Evolutionary conservation across 73 alveolate species (phyloP).

Genomic region (Blepharisma japonicum): DNA sequence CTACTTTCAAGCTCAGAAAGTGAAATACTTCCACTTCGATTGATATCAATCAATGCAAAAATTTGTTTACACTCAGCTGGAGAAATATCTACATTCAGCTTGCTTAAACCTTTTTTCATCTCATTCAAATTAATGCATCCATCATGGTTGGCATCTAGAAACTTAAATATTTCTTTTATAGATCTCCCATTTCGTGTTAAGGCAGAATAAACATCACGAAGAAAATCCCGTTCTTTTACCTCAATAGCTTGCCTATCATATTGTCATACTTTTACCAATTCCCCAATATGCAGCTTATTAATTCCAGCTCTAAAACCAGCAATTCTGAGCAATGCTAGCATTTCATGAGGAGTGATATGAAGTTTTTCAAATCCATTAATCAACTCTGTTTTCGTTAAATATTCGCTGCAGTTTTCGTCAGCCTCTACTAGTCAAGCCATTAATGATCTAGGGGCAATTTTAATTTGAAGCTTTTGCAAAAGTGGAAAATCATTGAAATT

Average conservation of each 20-base stretch:
- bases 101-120: neutral
- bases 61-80: slow-evolving; percentile 8
- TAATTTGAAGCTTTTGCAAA: neutral
- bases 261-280: neutral
- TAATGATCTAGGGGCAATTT: neutral
- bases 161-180: neutral
- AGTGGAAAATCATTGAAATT: neutral
- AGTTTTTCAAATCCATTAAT: neutral
- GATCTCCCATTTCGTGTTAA: neutral
- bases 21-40: slow-evolving; percentile 9
- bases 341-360: slow-evolving; percentile 10
- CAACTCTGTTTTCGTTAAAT: neutral
- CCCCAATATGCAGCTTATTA: neutral
- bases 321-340: neutral
- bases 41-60: neutral
- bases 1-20: neutral
- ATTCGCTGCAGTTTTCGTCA: neutral
- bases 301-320: slow-evolving; percentile 27
- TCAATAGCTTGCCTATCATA: slow-evolving; percentile 2
- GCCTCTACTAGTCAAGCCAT: neutral
- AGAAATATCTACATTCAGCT: neutral
- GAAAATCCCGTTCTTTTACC: neutral
- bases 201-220: neutral
- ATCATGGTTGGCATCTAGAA: slow-evolving; percentile 33
- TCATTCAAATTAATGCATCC: slow-evolving; percentile 29